phyloP scores from a whole-genome alignment of 2,329 filamentous ascomycete genomes.

The Fusarium protoensiforme region DNA sequence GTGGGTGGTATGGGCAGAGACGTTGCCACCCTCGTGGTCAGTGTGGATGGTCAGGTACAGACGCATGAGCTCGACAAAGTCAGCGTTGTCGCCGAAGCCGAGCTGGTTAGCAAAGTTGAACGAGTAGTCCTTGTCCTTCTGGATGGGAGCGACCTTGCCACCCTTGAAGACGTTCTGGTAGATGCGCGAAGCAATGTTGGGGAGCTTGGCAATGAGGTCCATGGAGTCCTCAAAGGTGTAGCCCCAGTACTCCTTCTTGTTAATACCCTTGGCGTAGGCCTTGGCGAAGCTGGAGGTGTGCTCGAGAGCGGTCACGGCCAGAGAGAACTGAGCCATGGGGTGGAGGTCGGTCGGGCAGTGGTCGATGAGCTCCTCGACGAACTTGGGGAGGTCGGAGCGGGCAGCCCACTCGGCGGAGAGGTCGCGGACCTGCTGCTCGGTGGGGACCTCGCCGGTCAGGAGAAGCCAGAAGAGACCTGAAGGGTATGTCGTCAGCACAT shows the following conservation, averaged over 20 bases:
- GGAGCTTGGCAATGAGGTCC: slow-evolving; percentile 99
- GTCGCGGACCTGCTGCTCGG: slow-evolving; percentile 97
- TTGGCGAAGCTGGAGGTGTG: slow-evolving; percentile 98
- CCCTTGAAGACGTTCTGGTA: slow-evolving; percentile 99
- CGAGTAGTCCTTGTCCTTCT: slow-evolving; percentile 99
- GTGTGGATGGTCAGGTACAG: slow-evolving; percentile 99
- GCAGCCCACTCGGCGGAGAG: slow-evolving; percentile 99
- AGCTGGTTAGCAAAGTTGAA: slow-evolving; percentile 99
- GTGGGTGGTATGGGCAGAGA: slow-evolving; percentile 98
- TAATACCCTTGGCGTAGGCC: slow-evolving; percentile 98
- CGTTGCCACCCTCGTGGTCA: slow-evolving; percentile 99
- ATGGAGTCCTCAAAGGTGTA: slow-evolving; percentile 99
- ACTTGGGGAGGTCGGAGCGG: slow-evolving; percentile 96
- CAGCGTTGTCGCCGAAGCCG: slow-evolving; percentile 91
- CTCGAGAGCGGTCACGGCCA: slow-evolving; percentile 97
- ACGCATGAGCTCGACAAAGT: slow-evolving; percentile 98
- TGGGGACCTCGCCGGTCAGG: slow-evolving; percentile 95
- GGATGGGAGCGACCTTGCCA: slow-evolving; percentile 93
- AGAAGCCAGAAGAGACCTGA: slow-evolving; percentile 98
- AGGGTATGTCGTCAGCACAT: slow-evolving; percentile 23
- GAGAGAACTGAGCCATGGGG: slow-evolving; percentile 99
- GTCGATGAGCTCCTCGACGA: slow-evolving; percentile 99
- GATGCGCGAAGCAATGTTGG: slow-evolving; percentile 97
- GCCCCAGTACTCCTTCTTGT: slow-evolving; percentile 99
- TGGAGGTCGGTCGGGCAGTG: slow-evolving; percentile 98